A percentile compares a stretch with the other conserved stretches of the same genome.
Conservation (phyloP, 106 monocot genomes). For the Ottelia alismoides region DNA sequence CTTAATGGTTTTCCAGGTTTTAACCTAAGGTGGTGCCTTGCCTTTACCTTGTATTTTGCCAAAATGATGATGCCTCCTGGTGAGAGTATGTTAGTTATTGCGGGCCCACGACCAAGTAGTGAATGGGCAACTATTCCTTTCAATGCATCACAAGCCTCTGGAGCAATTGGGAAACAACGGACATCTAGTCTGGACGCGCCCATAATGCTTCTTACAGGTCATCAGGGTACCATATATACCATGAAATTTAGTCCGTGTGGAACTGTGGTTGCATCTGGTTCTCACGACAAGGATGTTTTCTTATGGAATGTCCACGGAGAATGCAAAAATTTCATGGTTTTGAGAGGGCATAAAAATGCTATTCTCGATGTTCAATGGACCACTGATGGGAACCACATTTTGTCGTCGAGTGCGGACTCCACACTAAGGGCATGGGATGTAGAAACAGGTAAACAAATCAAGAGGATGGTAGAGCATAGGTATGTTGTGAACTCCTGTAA, state of each 20-base stretch:
- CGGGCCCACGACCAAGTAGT: conserved; percentile 30
- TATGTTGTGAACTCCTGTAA: conserved; percentile 84
- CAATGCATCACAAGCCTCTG: conserved; percentile 17
- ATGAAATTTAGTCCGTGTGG: conserved; percentile 94
- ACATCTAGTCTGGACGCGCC: conserved; percentile 88
- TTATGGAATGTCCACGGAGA: conserved; percentile 81
- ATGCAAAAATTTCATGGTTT: conserved; percentile 89
- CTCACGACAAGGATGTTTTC: conserved; percentile 88
- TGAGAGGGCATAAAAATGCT: conserved; percentile 90
- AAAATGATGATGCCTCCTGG: no score
- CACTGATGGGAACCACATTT: conserved; percentile 62
- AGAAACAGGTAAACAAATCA: conserved; percentile 85
- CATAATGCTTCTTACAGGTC: conserved; percentile 91
- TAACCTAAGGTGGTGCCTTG: no score
- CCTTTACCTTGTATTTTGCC: no score
- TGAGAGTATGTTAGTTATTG: conserved; percentile 32
- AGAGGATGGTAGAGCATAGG: conserved; percentile 96
- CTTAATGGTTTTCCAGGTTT: no score
- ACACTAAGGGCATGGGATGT: conserved; percentile 93
- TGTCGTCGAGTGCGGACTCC: conserved; percentile 88
- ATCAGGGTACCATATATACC: conserved; percentile 81
- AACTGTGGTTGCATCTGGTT: conserved; percentile 80
- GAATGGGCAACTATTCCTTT: conserved; percentile 32
- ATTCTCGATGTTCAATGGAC: conserved; percentile 88
- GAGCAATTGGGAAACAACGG: conserved; percentile 41